Evolutionary conservation across 768 basidiomycete genomes (phyloP).

Genomic region (Suillus clintonianus): DNA sequence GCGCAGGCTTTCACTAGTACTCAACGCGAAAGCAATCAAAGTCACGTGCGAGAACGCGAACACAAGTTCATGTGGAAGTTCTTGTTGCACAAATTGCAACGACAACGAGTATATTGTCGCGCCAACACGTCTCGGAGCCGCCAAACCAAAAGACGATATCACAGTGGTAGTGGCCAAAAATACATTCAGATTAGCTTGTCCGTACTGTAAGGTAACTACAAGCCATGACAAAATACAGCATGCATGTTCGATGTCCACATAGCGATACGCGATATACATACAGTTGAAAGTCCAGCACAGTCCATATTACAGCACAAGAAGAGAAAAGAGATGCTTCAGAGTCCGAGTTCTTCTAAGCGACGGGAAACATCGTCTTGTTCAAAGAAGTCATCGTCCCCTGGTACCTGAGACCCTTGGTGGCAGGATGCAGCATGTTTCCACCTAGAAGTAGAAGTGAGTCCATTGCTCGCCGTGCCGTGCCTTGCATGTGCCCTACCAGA

Average conservation of each 20-base stretch:
- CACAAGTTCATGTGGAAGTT: background rate
- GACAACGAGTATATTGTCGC: no score
- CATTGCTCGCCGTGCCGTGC: background rate
- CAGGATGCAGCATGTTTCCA: conserved; percentile 86
- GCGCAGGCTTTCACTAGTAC: background rate
- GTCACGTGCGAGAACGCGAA: background rate
- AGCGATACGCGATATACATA: background rate
- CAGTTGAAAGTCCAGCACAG: background rate
- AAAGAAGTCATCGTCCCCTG: conserved; percentile 60
- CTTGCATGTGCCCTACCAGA: conserved; percentile 56
- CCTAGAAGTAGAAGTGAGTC: conserved; percentile 38
- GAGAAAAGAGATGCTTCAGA: conserved; percentile 1
- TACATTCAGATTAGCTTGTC: background rate
- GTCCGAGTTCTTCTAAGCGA: conserved; percentile 18
- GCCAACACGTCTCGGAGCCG: background rate
- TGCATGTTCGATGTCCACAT: background rate
- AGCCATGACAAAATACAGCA: background rate
- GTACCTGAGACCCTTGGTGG: conserved; percentile 58
- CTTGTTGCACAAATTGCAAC: no score
- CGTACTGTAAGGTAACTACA: background rate
- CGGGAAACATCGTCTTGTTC: conserved; percentile 51
- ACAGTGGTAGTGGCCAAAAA: background rate
- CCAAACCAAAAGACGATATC: background rate
- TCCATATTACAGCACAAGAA: background rate
- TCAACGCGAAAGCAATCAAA: background rate